Evolutionary conservation across 2,329 filamentous ascomycete genomes (phyloP), one percentile per base, ranked within the genome.

Genomic region (Arthroderma sp.): DNA sequence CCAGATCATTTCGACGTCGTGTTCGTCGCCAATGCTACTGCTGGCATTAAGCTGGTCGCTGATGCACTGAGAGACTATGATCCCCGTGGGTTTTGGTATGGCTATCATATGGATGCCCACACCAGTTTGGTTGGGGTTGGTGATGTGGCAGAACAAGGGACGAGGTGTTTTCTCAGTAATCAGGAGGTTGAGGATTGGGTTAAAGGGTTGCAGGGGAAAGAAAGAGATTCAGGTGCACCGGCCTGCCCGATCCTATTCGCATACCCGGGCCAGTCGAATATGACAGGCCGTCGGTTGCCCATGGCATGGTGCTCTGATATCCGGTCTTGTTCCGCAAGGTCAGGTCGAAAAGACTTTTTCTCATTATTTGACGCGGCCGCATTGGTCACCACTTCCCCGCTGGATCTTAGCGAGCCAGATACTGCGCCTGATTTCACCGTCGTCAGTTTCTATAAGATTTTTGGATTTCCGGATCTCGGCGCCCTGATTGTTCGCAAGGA

Each of bases 391-490:
- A 94, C 88, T 0, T 78, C 83, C 4, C 78, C 77, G 1, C 68
- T 96, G 5, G 76, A 93, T 56, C 67, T 96, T 2, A 70, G 76
- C 45, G 66, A 83, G 52, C 53, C 71, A 0, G 65, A 69, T 0
- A 58, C 64, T 0, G 78, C 82, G 0, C 84, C 89, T 1, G 89
- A 96, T 60, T 96, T 96, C 52, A 81, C 78, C 0, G 83, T 85
- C 0, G 57, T 96, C 36, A 95, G 88, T 61, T 79, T 96, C 51
- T 93, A 95, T 67, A 98, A 96, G 61, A 88, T 95, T n/a, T 96
- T 96, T 61, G 89, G 91, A 1, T 95, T 95, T 52, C 89, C 89
- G 0, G 85, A 96, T 58, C 69, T 96, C 1, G 89, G 89, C 1
- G 87, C 81, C 1, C 65, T 98, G 47, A 78, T 96, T 29, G 78